Base-by-base conservation (phyloP, 352 stramenopile species). In the Phytophthora pisi region DNA sequence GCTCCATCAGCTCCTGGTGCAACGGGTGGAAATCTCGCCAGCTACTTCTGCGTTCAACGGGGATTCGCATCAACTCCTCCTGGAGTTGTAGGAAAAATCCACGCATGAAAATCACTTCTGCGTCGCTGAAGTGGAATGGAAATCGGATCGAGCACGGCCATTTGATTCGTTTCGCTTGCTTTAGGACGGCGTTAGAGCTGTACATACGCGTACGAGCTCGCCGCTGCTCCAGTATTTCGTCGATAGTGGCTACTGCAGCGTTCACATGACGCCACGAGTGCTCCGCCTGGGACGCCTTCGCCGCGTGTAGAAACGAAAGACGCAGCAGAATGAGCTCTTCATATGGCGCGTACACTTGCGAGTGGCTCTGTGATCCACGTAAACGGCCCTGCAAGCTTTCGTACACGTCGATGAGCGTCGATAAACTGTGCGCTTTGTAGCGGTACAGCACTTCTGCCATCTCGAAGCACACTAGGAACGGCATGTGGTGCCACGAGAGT, bases 361-460 rank as follows among this genome's bases (percentile, higher is more conserved):
- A 75, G 6, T 64, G 65, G 0, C 70, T 55, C 46, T 77, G 77
- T 0, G 61, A 61, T 15, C 75, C 69, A 8, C 79, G 75, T 20
- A 91, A 59, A 15, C 81, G 75, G 8, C 79, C 79, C 5, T 75
- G 84, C 2, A 90, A 64, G 61, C 83, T 90, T 54, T 89, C 79
- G 52, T 86, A 84, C 23, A 84, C 64, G 28, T 89, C 78, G 10
- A 89, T 75, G 2, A 78, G 45, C 15, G 55, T 64, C 34, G 64
- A 52, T 13, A 15, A 38, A 34, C 15, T 70, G 10, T 47, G 31
- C 18, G 2, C 65, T 51, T 63, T 75, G 26, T 56, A 72, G 16
- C 80, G 84, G 30, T 92, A 90, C 2, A 88, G 58, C 10, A 78
- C 74, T 61, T 92, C 81, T 2, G 78, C 77, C 24, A 92, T 79